Base-by-base conservation (phyloP, 2,329 filamentous ascomycete genomes). In the Penicillium sp. region DNA sequence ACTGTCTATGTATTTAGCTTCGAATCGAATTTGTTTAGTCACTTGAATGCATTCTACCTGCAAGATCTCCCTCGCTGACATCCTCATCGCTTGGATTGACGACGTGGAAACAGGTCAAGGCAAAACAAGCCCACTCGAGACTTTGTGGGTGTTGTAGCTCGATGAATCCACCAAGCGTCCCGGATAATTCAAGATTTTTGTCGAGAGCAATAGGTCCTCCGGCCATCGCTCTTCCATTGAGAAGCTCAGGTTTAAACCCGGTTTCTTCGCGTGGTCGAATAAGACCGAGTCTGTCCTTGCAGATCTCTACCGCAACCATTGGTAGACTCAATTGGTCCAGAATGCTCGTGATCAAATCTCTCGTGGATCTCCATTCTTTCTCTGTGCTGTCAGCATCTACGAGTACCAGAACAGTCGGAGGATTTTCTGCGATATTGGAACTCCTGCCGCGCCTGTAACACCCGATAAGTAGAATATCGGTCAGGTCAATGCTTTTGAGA, bases 381-480 rank as follows among this genome's bases (percentile, higher is more conserved):
- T 15, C 13, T 10, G 4, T 12, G 13, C 28, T 35, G 32, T 10
- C 16, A 3, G 13, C 8, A 18, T 31, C 27, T 1, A 40, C 37
- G 3, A 35, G 26, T n/a, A 40, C 12, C 3, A 40, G 25, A n/a
- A 40, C 20, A 4, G 37, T 35, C 8, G 32, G 23, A 17, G 15
- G 15, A 11, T 29, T 35, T 2, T 34, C 7, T 3, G n/a, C 5
- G 6, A 11, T 17, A n/a, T 9, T 29, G 4, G 3, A 11, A 17
- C 16, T 28, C 13, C 30, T 22, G 6, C 37, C 37, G 9, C 37
- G 37, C 17, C 37, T 23, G 26, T 23, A 30, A 25, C 37, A 39
- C 3, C 25, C 30, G 4, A 39, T 26, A n/a, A 11, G 6, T 2
- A 9, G 6, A 2, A 35, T n/a, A 17, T 27, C 32, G 2, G 6